These are phyloP conservation scores for Amylostereum areolatum DNA, from an alignment of 1,284 basidiomycete species.

Conservation along the genomic window DNA sequence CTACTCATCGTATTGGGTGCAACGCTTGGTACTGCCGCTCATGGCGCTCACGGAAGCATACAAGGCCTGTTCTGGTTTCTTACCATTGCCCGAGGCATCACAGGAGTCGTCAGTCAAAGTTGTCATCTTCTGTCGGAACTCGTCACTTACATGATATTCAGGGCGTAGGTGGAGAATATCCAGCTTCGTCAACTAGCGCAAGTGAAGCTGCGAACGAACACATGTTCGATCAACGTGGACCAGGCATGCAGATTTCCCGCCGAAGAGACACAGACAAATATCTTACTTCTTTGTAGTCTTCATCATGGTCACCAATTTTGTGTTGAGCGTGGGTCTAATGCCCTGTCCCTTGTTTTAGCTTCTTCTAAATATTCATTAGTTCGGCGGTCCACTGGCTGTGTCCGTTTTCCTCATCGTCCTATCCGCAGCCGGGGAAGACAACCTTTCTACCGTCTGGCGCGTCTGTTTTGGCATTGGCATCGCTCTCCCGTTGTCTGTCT, in stretches of 20 bases:
- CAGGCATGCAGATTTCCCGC: constrained; percentile 29
- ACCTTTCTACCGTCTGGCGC: constrained; percentile 71
- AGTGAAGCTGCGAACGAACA: constrained; percentile 73
- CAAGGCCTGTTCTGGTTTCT: constrained; percentile 74
- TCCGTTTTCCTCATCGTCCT: constrained; percentile 71
- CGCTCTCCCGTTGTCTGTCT: constrained; percentile 61
- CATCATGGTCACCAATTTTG: constrained; percentile 73
- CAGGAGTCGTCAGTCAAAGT: constrained; percentile 50
- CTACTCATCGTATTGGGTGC: constrained; percentile 67
- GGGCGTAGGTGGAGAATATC: constrained; percentile 78
- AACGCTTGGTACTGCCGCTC: constrained; percentile 66
- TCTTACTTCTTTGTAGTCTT: constrained; percentile 36
- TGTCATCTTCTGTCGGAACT: constrained; percentile 4
- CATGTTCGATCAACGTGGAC: constrained; percentile 54
- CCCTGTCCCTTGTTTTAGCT: background rate
- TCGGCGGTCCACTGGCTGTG: constrained; percentile 67
- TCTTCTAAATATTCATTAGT: constrained; percentile 29
- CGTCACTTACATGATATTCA: constrained; percentile 15
- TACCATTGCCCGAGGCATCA: constrained; percentile 66
- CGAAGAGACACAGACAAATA: background rate
- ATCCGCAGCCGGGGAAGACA: constrained; percentile 55
- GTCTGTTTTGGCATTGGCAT: constrained; percentile 72
- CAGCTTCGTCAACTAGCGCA: constrained; percentile 62
- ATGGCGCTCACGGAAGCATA: constrained; percentile 53
- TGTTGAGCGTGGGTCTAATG: constrained; percentile 37